phyloP scores from a whole-genome alignment of 2,329 filamentous ascomycete species.

The Thermomyces lanuginosus region DNA sequence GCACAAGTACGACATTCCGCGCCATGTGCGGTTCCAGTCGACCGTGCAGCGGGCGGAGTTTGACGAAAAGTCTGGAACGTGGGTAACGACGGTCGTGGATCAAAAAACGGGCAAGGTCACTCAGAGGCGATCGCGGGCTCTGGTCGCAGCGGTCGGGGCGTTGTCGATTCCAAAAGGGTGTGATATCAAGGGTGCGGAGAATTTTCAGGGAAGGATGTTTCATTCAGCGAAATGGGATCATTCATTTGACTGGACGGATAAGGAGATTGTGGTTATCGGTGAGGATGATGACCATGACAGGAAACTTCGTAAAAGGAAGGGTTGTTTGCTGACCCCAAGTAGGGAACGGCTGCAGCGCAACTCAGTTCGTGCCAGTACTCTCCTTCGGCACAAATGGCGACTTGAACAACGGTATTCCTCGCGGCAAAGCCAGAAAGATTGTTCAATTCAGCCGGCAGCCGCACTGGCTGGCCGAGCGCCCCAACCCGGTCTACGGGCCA shows the following conservation, averaged over 20 bases:
- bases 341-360: slow-evolving; percentile 34
- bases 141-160: slow-evolving; percentile 18
- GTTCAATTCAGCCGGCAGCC: slow-evolving; percentile 36
- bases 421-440: slow-evolving; percentile 21
- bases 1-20: slow-evolving; percentile 9
- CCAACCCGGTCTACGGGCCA: slow-evolving; percentile 26
- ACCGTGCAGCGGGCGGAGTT: slow-evolving; percentile 10
- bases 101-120: slow-evolving; percentile 9
- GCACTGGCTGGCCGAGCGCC: slow-evolving; percentile 33
- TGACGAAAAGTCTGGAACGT: slow-evolving; percentile 10
- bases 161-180: slow-evolving; percentile 14
- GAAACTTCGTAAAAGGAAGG: background rate
- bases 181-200: slow-evolving; percentile 15
- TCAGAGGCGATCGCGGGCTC: slow-evolving; percentile 10
- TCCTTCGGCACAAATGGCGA: slow-evolving; percentile 13
- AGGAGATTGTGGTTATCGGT: slow-evolving; percentile 25
- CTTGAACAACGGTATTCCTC: slow-evolving; percentile 1
- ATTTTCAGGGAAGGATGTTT: slow-evolving; percentile 21
- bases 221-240: slow-evolving; percentile 30
- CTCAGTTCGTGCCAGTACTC: slow-evolving; percentile 33
- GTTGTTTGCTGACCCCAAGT: background rate
- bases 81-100: slow-evolving; percentile 14
- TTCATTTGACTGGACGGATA: slow-evolving; percentile 20
- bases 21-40: slow-evolving; percentile 10
- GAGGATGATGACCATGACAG: slow-evolving; percentile 10